These are phyloP conservation scores for Neonectria neomacrospora DNA, from an alignment of 2,329 filamentous ascomycete species.

Conservation along the genomic window DNA sequence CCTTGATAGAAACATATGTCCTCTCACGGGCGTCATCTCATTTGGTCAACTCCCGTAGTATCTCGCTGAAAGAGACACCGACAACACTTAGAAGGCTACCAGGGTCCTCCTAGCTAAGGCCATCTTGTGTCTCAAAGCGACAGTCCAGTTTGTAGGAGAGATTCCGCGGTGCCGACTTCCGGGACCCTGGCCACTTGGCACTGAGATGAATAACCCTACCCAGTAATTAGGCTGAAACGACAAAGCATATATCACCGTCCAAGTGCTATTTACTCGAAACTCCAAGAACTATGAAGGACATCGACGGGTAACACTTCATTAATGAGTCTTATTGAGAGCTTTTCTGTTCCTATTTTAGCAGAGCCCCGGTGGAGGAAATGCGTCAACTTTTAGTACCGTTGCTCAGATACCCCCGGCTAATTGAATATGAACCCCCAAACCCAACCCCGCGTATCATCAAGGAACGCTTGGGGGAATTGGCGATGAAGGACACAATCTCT, in stretches of 20 bases:
- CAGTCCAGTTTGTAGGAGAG: background rate
- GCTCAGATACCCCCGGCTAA: background rate
- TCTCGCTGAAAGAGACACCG: too few relatives aligned
- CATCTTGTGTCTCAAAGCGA: background rate
- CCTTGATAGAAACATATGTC: too few relatives aligned
- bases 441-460: conserved; percentile 1
- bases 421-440: background rate
- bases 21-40: too few relatives aligned
- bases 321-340: background rate
- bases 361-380: background rate
- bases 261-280: background rate
- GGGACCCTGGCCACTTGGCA: background rate
- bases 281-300: background rate
- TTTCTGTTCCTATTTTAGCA: background rate
- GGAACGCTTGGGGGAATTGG: background rate
- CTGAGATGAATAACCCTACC: background rate
- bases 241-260: background rate
- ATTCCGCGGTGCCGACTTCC: background rate
- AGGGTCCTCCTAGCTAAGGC: background rate
- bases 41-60: too few relatives aligned
- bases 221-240: background rate
- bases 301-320: background rate
- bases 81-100: background rate
- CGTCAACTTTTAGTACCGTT: background rate
- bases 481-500: conserved; percentile 9